Evolutionary conservation across 2,329 filamentous ascomycete species (phyloP).

Genomic region (Parafenestella ontariensis): DNA sequence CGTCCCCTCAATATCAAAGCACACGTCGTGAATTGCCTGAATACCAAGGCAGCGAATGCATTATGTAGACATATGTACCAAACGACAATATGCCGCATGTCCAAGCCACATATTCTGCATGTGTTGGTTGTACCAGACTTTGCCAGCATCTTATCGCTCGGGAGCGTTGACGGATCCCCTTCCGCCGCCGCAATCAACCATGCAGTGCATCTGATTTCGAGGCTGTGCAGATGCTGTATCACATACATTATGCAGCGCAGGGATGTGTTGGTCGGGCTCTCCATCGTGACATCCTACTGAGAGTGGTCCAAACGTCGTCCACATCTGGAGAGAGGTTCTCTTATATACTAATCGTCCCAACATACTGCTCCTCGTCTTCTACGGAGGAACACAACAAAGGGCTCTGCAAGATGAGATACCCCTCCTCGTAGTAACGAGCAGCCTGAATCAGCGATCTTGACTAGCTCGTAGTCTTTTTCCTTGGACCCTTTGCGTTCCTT

Average conservation of each 20-base stretch:
- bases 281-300: conserved; percentile 9
- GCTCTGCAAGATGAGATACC: neutral
- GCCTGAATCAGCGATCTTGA: neutral
- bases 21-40: conserved; percentile 24
- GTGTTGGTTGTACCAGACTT: conserved; percentile 12
- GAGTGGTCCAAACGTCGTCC: neutral
- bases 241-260: conserved; percentile 26
- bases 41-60: conserved; percentile 21
- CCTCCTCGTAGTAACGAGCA: neutral
- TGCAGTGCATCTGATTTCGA: conserved; percentile 18
- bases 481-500: neutral
- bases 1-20: conserved; percentile 15
- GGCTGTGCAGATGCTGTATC: conserved; percentile 28
- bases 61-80: conserved; percentile 9
- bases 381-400: no score
- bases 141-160: conserved; percentile 21
- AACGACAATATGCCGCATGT: conserved; percentile 9
- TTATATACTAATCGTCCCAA: neutral
- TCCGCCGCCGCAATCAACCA: conserved; percentile 15
- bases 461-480: neutral
- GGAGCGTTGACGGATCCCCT: conserved; percentile 12
- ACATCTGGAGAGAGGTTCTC: neutral
- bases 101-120: conserved; percentile 14
- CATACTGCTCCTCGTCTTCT: neutral
- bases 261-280: no score